phyloP scores from a whole-genome alignment of 495 filamentous ascomycete genomes.

The Penicillium soppii region DNA sequence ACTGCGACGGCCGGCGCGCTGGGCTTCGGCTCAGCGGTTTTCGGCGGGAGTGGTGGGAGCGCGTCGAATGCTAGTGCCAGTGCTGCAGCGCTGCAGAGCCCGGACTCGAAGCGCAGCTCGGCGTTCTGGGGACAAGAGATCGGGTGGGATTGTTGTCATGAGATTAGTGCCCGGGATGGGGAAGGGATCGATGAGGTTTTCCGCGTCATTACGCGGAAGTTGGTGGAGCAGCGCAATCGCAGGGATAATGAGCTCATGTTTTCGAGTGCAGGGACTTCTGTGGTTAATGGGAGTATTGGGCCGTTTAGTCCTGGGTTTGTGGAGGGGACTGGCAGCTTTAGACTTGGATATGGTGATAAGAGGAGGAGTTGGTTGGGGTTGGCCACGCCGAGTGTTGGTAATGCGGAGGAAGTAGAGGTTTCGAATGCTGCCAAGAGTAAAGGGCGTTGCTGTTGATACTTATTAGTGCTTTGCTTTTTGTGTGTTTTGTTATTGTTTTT shows the following conservation, averaged over 20 bases:
- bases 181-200: constrained; percentile 98
- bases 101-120: constrained; percentile 73
- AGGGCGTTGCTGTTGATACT: constrained; percentile 42
- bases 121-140: constrained; percentile 91
- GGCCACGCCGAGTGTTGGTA: constrained; percentile 40
- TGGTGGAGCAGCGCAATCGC: constrained; percentile 85
- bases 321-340: constrained; percentile 46
- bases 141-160: constrained; percentile 95
- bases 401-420: constrained; percentile 31
- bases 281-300: constrained; percentile 6
- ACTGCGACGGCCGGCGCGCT: constrained; percentile 42
- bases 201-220: constrained; percentile 86
- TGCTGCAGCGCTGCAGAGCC: constrained; percentile 55
- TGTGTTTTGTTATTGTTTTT: background rate
- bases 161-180: constrained; percentile 90
- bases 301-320: constrained; percentile 18
- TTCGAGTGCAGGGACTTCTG: constrained; percentile 41
- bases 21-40: constrained; percentile 12
- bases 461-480: background rate
- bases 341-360: constrained; percentile 46
- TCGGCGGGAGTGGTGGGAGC: constrained; percentile 18
- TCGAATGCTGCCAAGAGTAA: constrained; percentile 23
- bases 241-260: constrained; percentile 54
- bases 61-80: constrained; percentile 25
- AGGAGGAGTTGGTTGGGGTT: constrained; percentile 54